phyloP scores from a whole-genome alignment of 257 asterid species.

The Linaria vulgaris region DNA sequence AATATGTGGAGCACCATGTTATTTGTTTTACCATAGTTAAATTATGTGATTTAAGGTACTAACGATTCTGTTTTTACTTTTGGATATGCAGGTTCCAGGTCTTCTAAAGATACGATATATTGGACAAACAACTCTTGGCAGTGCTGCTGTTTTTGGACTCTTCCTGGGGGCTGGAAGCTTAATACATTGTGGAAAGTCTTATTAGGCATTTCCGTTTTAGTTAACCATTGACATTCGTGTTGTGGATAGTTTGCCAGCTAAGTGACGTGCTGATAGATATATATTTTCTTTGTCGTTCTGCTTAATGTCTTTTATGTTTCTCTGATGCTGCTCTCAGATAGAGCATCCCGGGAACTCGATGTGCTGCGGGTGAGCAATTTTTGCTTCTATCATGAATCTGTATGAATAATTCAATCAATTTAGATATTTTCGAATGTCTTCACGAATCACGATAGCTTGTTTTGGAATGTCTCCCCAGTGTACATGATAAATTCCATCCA shows the following conservation, averaged over 20 bases:
- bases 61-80: not conserved
- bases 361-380: too few species aligned
- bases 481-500: too few species aligned
- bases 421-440: too few species aligned
- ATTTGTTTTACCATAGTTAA: not conserved
- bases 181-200: constrained; percentile 63
- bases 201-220: constrained; percentile 17
- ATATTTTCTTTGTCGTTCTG: not conserved
- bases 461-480: too few species aligned
- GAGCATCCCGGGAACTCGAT: not conserved
- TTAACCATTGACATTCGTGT: not conserved
- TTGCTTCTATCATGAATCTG: too few species aligned
- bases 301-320: not conserved
- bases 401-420: too few species aligned
- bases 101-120: constrained; percentile 49
- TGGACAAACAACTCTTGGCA: constrained; percentile 65
- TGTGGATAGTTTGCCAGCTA: not conserved
- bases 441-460: too few species aligned
- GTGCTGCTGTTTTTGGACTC: constrained; percentile 71
- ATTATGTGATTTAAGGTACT: not conserved
- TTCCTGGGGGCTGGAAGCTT: constrained; percentile 70
- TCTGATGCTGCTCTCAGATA: not conserved
- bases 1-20: not conserved
- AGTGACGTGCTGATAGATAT: not conserved
- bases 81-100: constrained; percentile 56